Evolutionary conservation across 306 rosid genomes (phyloP), one percentile per base, ranked within the genome.

Genomic region (Prunus mongolica): DNA sequence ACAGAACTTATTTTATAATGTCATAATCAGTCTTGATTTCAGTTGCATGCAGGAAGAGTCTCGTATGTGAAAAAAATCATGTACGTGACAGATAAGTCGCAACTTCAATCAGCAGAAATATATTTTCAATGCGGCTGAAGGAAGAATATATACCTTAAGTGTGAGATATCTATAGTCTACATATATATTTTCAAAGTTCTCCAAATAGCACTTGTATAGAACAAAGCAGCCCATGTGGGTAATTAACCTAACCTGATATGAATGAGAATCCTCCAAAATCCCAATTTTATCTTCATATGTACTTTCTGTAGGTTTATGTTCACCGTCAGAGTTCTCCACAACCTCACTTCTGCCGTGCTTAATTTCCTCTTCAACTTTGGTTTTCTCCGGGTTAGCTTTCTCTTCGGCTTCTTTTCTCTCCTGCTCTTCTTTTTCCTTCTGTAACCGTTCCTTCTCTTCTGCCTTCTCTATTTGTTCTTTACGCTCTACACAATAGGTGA

Each of bases 381-480:
- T 86, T 84, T 88, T 86, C 85, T 81, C 78, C 63, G 51, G 75
- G 70, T 51, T 76, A 66, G 74, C 83, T 76, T 92, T 87, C 84
- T 86, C 88, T 80, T 86, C 88, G 2, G 85, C 88, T 80, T 89
- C 93, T 73, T 74, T 86, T 83, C 86, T 88, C 84, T 84, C 80
- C 79, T 66, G 79, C 78, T 83, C 87, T 60, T 82, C 85, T 71
- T 80, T 82, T 72, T 86, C 97, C 84, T 83, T 92, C 82, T 20
- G 81, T 55, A 90, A 78, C 9, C 90, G 97, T 70, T 90, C 97
- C 84, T 87, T 87, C 92, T 91, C 97, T 85, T 92, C 99, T 30
- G 84, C 93, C 90, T 89, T 92, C 69, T 92, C 99, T 83, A 96
- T 90, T 80, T 88, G 96, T 83, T 96, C 99, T 80, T 92, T 96